Evolutionary conservation across 495 filamentous ascomycete species (phyloP), one percentile per base, ranked within the genome.

Genomic region (Hypoxylon lienhwacheense): DNA sequence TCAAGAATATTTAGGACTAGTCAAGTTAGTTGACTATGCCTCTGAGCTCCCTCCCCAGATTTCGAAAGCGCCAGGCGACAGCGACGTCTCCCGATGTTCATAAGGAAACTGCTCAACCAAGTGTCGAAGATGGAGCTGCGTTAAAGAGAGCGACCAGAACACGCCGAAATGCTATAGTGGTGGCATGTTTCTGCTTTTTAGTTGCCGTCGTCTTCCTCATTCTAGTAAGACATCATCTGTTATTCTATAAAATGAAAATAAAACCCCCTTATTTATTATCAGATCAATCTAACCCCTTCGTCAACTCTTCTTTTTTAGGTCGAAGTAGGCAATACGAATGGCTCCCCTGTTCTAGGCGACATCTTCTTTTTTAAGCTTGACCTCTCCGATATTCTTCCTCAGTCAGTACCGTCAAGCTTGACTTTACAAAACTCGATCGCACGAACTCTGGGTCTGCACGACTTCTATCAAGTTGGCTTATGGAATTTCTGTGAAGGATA

Each of bases 401-500:
- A 78, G 6, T 82, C 80, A 4, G 81, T 90, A 11, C 88, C 89
- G 16, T 88, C 91, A 61, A 85, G 84, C 19, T 33, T 65, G 42
- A 73, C 72, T 4, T 75, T 96, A 8, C 87, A 95, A 72, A 96
- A 96, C 72, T 86, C 78, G 45, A 89, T 96, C 49, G 91, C 91
- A n/a, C 88, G 86, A 31, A 85, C 85, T 7, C 79, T 97, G 39
- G 91, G 91, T 5, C 75, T 96, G 12, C 89, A 95, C 59, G 91
- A 96, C 71, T 97, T 93, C 71, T 97, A 97, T 67, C 85, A 89
- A 61, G 90, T 95, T 26, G 91, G 91, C 4, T 68, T 96, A 8
- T 97, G 91, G 91, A 84, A 81, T 26, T 95, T 85, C 66, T 97
- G 91, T 61, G 88, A 92, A 71, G 91, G 91, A 12, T 91, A 90